Evolutionary conservation across 2,329 filamentous ascomycete genomes (phyloP), one percentile per base, ranked within the genome.

Genomic region (Aspergillus intermedius): DNA sequence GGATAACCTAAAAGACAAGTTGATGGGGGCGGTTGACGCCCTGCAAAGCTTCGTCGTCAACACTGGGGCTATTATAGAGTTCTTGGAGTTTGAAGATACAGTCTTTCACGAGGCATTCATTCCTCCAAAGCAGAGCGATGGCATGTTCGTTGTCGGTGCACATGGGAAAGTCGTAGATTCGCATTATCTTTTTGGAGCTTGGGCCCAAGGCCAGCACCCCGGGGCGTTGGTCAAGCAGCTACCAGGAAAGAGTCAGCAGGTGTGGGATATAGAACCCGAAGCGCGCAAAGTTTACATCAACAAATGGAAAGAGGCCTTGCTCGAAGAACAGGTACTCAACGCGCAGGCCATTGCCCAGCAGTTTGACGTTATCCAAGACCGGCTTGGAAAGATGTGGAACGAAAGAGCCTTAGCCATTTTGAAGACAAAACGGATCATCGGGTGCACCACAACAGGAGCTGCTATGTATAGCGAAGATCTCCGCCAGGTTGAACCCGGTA

Each of bases 391-490:
- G 5, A 10, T 52, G 2, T 53, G 42, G 34, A 48, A 51, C 5
- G 52, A 61, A 23, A 57, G 32, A 21, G 54, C 37, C 2, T 43
- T 49, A 2, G 21, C 45, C 0, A 69, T 76, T 0, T 70, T 88
- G 2, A 64, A 66, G n/a, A 60, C 57, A 0, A 85, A 80, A 56
- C 71, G 77, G 1, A 74, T 90, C 10, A 82, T 90, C 40, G 84
- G 76, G 0, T 87, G 83, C 53, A 90, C 86, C 0, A 89, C 86
- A 0, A 89, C 82, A 0, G 83, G 73, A 0, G 84, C 84, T 0
- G 83, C 86, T 0, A 88, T 75, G 65, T 77, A 85, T 45, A 66
- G 73, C 0, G 65, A 75, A 0, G 69, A 78, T 1, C 74, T 89
- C 7, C 74, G 74, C 4, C 69, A 74, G 0, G 78, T 77, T 0